These are phyloP conservation scores for Leavenworthia alabamica DNA, from an alignment of 345 rosid species.

Conservation along the genomic window DNA sequence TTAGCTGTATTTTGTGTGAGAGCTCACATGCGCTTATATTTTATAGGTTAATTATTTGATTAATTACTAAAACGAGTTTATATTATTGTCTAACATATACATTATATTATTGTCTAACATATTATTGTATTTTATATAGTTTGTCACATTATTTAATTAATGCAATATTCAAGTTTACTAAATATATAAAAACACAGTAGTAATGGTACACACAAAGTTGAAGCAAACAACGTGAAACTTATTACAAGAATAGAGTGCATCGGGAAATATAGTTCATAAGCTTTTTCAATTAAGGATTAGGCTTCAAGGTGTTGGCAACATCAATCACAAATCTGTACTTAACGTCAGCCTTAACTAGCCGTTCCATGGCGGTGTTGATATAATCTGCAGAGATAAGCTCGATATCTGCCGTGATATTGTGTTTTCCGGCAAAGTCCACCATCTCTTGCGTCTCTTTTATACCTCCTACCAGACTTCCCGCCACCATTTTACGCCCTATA, in stretches of 20 bases:
- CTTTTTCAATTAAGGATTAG: background rate
- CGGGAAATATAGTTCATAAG: background rate
- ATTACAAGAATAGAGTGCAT: too few species aligned
- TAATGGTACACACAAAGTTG: too few species aligned
- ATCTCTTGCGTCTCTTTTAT: constrained; percentile 52
- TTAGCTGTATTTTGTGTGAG: background rate
- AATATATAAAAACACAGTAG: too few species aligned
- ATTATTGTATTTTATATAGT: background rate
- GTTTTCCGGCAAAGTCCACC: constrained; percentile 47
- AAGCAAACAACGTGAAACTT: too few species aligned
- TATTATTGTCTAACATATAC: background rate
- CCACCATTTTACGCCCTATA: constrained; percentile 42
- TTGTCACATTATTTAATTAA: constrained; percentile 1
- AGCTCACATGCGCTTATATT: too few species aligned
- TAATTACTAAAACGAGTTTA: background rate
- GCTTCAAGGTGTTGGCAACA: constrained; percentile 41
- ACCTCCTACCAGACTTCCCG: constrained; percentile 45
- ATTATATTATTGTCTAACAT: background rate
- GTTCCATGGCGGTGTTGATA: constrained; percentile 49
- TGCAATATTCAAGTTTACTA: too few species aligned
- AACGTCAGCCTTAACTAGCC: constrained; percentile 40
- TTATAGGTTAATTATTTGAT: background rate
- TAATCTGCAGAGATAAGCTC: constrained; percentile 44
- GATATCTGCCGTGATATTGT: constrained; percentile 41
- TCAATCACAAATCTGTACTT: constrained; percentile 56